Base-by-base conservation (phyloP, 305 asterid species). In the Solanum hybrid region DNA sequence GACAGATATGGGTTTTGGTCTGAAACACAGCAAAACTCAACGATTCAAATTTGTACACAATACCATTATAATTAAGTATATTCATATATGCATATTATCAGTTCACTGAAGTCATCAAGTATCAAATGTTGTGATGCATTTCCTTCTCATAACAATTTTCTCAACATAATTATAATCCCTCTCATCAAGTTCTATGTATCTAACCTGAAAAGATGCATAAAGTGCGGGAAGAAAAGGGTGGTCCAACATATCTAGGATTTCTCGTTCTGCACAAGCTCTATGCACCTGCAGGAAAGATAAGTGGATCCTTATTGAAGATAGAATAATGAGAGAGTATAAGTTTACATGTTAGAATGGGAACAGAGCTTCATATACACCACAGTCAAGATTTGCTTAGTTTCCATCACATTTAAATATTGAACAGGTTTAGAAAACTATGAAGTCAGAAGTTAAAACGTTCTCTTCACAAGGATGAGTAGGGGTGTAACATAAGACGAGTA, bases 221-320 rank as follows among this genome's bases (percentile, higher is more conserved):
- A 97, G 93, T 46, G 99, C 98, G 32, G 99, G 99, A 92, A 97
- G 98, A 92, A 97, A 97, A 90, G 99, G 99, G 86, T 97, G 99
- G 91, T 97, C 99, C 94, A 97, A 90, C 97, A 96, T 90, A 93
- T 96, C 99, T 29, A 97, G 95, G 91, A 97, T 97, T 92, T 96
- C 98, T 92, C 99, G 92, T 91, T 97, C 99, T 69, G 99, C 98
- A 92, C 99, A 96, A 90, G 99, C 99, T 93, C 99, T 96, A 91
- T 97, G 99, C 88, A 97, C 99, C 99, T 97, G 93, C 85, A 92
- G 87, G 35, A 90, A 79, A 66, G 56, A 34, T 32, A 32, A 85
- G 35, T 31, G 27, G 76, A 31, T 32, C 32, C 46, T 85, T 56
- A 85, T 31, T 32, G 90, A 88, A 37, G 77, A 76, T 37, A 40